A percentile compares a stretch with the other conserved stretches of the same genome.
Conservation (phyloP, 1,284 basidiomycete genomes). For the Boletus sp. region DNA sequence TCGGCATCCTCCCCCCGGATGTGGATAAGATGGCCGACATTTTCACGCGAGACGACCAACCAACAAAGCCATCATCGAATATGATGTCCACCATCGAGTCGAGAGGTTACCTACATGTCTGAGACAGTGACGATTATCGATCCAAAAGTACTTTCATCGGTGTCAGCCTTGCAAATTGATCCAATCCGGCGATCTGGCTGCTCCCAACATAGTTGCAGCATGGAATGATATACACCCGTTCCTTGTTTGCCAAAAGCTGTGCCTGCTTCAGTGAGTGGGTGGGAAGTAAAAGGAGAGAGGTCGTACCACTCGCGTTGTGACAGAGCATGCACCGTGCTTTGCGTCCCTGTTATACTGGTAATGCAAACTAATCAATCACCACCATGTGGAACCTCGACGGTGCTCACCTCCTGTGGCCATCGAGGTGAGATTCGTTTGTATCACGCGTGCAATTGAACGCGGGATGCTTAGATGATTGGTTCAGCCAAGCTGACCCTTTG, state of each 20-base stretch:
- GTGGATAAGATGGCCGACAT: neutral
- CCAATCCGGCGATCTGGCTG: no score
- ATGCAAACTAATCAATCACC: no score
- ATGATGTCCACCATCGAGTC: neutral
- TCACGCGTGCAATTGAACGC: conserved; percentile 72
- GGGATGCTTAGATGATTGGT: conserved; percentile 64
- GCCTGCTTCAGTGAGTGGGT: no score
- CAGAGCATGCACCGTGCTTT: no score
- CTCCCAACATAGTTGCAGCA: no score
- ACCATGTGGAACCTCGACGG: neutral
- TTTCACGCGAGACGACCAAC: neutral
- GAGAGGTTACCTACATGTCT: neutral
- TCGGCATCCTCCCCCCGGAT: neutral
- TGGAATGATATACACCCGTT: neutral
- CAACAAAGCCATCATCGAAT: neutral
- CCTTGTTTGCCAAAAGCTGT: neutral
- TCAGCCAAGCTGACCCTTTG: conserved; percentile 54
- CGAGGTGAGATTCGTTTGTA: conserved; percentile 71
- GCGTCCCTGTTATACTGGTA: no score
- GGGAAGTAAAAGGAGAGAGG: neutral
- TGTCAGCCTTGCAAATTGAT: neutral
- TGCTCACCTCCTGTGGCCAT: conserved; percentile 71
- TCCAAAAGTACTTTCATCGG: neutral
- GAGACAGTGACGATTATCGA: neutral
- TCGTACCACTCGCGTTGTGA: no score